Base-by-base conservation (phyloP, 805 yeast species). In the Priceomyces fermenticarens region DNA sequence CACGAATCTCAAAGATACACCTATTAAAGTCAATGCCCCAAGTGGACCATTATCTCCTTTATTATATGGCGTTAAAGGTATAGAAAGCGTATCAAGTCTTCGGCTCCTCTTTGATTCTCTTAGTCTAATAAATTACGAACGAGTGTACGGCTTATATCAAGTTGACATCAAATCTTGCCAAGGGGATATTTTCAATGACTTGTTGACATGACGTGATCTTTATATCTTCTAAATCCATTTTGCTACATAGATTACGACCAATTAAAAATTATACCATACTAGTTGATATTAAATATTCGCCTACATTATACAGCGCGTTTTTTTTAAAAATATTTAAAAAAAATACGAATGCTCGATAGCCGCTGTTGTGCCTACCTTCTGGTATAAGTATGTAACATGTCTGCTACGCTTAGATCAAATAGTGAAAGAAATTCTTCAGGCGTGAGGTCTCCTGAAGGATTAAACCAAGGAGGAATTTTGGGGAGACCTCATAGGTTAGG, bases 21-120 rank as follows among this genome's bases (percentile, higher is more conserved):
- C 77, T 0, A 48, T 75, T 10, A 60, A 63, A 25, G 51, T 76
- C 12, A 56, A 63, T 31, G 72, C 49, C 28, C 65, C 61, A 34
- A 55, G 47, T 36, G 62, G 38, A 13, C 45, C 41, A 14, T 57
- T 70, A 32, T 48, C 45, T 8, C 86, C 85, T 0, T 57, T 83
- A 31, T 62, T 80, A 33, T 32, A 45, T 4, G 80, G 77, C 1
- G 62, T 74, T 3, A 62, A 60, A 26, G 51, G 49, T 1, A 61
- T 80, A 15, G 54, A 57, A 1, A 59, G 64, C 29, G 49, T 81
- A 10, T 60, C 68, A 1, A 74, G 77, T 26, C 62, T 88, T 48
- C 75, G 78, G 36, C 73, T 73, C 11, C 88, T 85, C 53, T 85
- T 86, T 52, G 81, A 80, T 44, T 78, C 76, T 36, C 60, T 87